Conservation (phyloP, 768 basidiomycete species). For the Termitomyces sp. region DNA sequence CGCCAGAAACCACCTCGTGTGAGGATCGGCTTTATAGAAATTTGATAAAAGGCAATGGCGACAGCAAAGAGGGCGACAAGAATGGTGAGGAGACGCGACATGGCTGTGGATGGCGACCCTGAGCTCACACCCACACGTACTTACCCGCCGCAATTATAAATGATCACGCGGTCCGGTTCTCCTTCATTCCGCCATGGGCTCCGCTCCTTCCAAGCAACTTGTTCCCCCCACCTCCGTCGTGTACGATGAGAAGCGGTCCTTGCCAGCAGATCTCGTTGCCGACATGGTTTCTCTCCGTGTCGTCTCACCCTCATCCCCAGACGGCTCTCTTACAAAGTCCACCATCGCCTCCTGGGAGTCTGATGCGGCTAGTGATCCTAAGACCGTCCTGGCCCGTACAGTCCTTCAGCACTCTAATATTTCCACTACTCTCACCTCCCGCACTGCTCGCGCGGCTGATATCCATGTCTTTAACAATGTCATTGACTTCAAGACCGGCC, state of each 20-base stretch:
- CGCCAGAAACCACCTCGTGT: constrained; percentile 38
- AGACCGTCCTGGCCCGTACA: constrained; percentile 69
- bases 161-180: not conserved
- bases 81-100: constrained; percentile 21
- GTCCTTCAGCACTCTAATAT: constrained; percentile 69
- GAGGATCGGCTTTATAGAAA: constrained; percentile 43
- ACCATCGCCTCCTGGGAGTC: constrained; percentile 69
- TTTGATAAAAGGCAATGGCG: constrained; percentile 38
- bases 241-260: constrained; percentile 27
- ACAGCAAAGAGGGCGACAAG: constrained; percentile 32
- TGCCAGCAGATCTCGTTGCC: constrained; percentile 15
- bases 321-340: constrained; percentile 55
- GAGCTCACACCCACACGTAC: not conserved
- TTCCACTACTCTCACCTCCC: constrained; percentile 53
- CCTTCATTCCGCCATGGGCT: constrained; percentile 16
- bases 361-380: constrained; percentile 45
- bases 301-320: constrained; percentile 38
- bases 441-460: constrained; percentile 56
- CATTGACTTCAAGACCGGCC: constrained; percentile 75
- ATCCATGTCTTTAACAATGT: constrained; percentile 79
- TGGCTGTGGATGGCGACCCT: not conserved
- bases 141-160: too few species aligned
- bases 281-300: constrained; percentile 28
- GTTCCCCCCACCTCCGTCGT: constrained; percentile 16
- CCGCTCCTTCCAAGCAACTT: constrained; percentile 21